A percentile compares a stretch with the other conserved stretches of the same genome.
These are phyloP conservation scores for Pholiota conissans DNA, from an alignment of 768 basidiomycete species.

Conservation along the genomic window DNA sequence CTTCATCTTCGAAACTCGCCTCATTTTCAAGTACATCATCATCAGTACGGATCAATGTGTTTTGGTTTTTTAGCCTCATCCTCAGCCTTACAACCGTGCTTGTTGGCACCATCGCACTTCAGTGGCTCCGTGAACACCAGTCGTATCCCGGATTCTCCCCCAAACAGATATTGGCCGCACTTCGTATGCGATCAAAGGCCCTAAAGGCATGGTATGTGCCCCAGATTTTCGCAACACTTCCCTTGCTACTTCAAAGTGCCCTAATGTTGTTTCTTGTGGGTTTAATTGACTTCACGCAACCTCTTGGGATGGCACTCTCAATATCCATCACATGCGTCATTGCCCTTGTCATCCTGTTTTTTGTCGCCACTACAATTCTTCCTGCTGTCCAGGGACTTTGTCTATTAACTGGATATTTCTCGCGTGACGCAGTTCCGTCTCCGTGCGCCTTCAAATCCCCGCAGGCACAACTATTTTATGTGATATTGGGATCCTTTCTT, in stretches of 20 bases:
- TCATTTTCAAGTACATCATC: neutral
- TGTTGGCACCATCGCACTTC: slow-evolving; percentile 6
- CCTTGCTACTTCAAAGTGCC: slow-evolving; percentile 6
- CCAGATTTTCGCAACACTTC: slow-evolving; percentile 1
- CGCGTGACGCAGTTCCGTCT: neutral
- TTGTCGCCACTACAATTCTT: slow-evolving; percentile 12
- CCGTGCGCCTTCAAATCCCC: slow-evolving; percentile 18
- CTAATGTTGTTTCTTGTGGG: slow-evolving; percentile 19
- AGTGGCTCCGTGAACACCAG: slow-evolving; percentile 13
- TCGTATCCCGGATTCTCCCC: neutral
- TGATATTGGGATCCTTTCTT: neutral
- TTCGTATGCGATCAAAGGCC: slow-evolving; percentile 3
- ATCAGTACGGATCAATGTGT: slow-evolving; percentile 3
- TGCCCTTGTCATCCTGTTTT: slow-evolving; percentile 9
- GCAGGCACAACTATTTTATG: slow-evolving; percentile 8
- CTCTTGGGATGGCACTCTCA: slow-evolving; percentile 5
- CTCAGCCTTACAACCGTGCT: slow-evolving; percentile 8
- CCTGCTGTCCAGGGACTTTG: slow-evolving; percentile 5
- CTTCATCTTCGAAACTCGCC: neutral
- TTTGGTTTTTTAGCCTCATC: slow-evolving; percentile 8
- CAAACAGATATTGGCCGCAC: neutral
- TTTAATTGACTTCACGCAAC: slow-evolving; percentile 15
- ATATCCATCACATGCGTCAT: slow-evolving; percentile 11
- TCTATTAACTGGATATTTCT: neutral
- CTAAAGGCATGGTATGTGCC: slow-evolving; percentile 5